Evolutionary conservation across 768 basidiomycete species (phyloP), one percentile per base, ranked within the genome.

Genomic region (Kwoniella europaea): DNA sequence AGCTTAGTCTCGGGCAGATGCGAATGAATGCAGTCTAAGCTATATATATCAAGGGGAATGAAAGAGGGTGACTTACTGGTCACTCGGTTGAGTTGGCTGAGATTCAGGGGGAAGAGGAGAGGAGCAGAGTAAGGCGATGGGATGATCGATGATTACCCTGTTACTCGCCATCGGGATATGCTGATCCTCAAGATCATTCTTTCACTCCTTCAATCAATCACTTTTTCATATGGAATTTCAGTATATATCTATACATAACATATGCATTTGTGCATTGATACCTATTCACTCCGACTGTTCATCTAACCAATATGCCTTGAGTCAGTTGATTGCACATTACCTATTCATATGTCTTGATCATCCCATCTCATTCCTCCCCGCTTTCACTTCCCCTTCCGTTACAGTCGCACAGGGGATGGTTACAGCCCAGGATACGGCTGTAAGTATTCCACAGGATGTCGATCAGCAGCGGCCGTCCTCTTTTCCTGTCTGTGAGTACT

Each of bases 101-200:
- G 46, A 12, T 15, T 50, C 12, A 18, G 12, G 46, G 46, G 46
- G 4, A 18, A 13, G 46, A 50, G 12, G 46, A 15, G 46, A 50
- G 46, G 18, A n/a, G n/a, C n/a, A n/a, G n/a, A n/a, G n/a, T n/a
- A n/a, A n/a, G n/a, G n/a, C n/a, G n/a, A n/a, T n/a, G n/a, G n/a
- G n/a, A n/a, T n/a, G n/a, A 50, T 61, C 59, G 59, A 61, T 61
- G 12, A 44, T 61, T 61, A 61, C 59, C 59, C 59, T 43, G 20
- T 16, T 44, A 61, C 59, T 24, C 41, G 46, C 41, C 59, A 61
- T 61, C 59, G 59, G 41, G 43, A 18, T 50, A 9, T 35, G 7
- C 5, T 9, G 7, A 35, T 6, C 35, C 35, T 35, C 35, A 7
- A 35, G 35, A 35, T 35, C 6, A 35, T 35, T n/a, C n/a, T n/a